Percentiles rank a stretch among this genome's conserved stretches.
These are phyloP conservation scores for Calonectria henricotiae DNA, from an alignment of 2,329 filamentous ascomycete genomes.

Conservation along the genomic window DNA sequence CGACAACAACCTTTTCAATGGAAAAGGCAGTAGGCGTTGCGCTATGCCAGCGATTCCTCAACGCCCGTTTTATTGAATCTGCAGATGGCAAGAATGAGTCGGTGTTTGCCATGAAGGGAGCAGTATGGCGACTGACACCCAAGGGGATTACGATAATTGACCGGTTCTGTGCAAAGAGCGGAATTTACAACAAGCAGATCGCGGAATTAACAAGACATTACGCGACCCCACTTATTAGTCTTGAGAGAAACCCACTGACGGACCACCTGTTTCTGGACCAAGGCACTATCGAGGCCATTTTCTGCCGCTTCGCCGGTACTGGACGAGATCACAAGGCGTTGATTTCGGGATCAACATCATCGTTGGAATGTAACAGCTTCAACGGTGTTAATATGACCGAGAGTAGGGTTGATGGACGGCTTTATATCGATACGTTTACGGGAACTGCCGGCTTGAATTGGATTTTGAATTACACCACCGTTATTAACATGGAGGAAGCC, in stretches of 20 bases:
- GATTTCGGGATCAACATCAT: conserved; percentile 13
- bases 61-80: conserved; percentile 94
- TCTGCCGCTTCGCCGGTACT: conserved; percentile 88
- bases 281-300: conserved; percentile 93
- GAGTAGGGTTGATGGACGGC: conserved; percentile 83
- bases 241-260: conserved; percentile 86
- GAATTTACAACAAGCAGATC: conserved; percentile 93
- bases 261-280: conserved; percentile 92
- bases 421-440: conserved; percentile 88
- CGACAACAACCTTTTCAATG: conserved; percentile 98
- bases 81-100: conserved; percentile 87
- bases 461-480: conserved; percentile 97
- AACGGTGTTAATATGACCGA: conserved; percentile 84
- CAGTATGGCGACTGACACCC: conserved; percentile 95
- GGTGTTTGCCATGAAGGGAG: conserved; percentile 86
- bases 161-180: conserved; percentile 92
- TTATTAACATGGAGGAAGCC: conserved; percentile 90
- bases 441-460: conserved; percentile 80
- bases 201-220: conserved; percentile 85
- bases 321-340: conserved; percentile 78
- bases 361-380: conserved; percentile 63
- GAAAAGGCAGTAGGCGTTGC: conserved; percentile 97
- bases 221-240: conserved; percentile 87
- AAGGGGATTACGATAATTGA: conserved; percentile 94
- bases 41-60: conserved; percentile 93